A percentile compares a stretch with the other conserved stretches of the same genome.
phyloP scores from a whole-genome alignment of 1,139 yeast species.

The Hemisphaericaspora lyxosophila region DNA sequence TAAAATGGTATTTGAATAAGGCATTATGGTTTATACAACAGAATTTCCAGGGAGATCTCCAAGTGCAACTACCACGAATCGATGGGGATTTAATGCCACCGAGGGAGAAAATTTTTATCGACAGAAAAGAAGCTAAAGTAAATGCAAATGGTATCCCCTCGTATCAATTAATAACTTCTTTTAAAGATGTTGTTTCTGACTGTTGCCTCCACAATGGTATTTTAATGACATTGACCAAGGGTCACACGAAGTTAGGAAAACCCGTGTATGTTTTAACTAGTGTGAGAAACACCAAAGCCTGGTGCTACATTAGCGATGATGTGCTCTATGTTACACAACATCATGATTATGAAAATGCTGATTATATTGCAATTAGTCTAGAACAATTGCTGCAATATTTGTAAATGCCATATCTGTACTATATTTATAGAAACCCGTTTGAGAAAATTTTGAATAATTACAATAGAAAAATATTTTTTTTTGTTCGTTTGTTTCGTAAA shows the following conservation, averaged over 20 bases:
- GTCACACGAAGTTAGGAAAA: constrained; percentile 24
- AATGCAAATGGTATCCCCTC: constrained; percentile 32
- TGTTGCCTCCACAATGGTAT: constrained; percentile 30
- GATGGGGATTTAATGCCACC: constrained; percentile 15
- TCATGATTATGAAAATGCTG: constrained; percentile 9
- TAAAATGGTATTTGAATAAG: constrained; percentile 29
- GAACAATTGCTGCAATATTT: constrained; percentile 15
- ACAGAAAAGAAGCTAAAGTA: background rate
- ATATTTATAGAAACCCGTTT: no score
- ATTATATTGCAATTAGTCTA: constrained; percentile 25
- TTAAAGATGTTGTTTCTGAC: constrained; percentile 38
- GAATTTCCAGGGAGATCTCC: constrained; percentile 9
- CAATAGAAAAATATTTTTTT: no score
- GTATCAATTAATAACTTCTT: constrained; percentile 30
- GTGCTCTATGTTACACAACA: constrained; percentile 28
- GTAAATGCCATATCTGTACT: constrained; percentile 1
- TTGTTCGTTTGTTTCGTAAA: no score
- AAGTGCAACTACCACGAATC: constrained; percentile 18
- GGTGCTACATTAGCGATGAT: constrained; percentile 33
- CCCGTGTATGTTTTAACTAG: constrained; percentile 22
- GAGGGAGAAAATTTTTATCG: constrained; percentile 9
- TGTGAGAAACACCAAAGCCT: constrained; percentile 10
- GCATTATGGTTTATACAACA: constrained; percentile 14
- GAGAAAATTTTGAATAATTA: no score
- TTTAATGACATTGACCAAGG: constrained; percentile 19